A percentile compares a stretch with the other conserved stretches of the same genome.
phyloP scores from a whole-genome alignment of 129 eudicot genomes.

The Flaveria bidentis region DNA sequence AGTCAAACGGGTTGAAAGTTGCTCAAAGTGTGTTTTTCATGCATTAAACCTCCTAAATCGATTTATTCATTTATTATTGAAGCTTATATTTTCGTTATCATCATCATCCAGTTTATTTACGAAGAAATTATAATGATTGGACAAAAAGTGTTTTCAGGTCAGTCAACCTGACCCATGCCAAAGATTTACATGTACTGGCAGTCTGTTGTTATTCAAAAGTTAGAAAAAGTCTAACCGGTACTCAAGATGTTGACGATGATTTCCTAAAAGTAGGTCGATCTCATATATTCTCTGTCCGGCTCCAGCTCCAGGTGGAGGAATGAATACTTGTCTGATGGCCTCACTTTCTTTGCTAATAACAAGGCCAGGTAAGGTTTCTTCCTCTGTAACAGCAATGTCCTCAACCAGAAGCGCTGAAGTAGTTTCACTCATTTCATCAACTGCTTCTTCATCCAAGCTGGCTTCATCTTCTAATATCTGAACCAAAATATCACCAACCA shows the following conservation, averaged over 20 bases:
- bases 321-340: slow-evolving; percentile 42
- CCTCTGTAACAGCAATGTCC: slow-evolving; percentile 43
- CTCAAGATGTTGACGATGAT: slow-evolving; percentile 76
- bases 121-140: not conserved
- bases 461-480: slow-evolving; percentile 50
- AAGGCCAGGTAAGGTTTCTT: slow-evolving; percentile 33
- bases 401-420: slow-evolving; percentile 43
- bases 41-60: slow-evolving; percentile 1
- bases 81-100: not conserved
- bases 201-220: not conserved
- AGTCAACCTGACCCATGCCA: not conserved
- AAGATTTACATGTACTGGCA: not conserved
- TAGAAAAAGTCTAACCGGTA: slow-evolving; percentile 58
- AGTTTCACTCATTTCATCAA: slow-evolving; percentile 33
- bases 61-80: not conserved
- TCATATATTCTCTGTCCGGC: slow-evolving; percentile 76
- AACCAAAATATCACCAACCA: slow-evolving; percentile 19
- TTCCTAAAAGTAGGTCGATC: slow-evolving; percentile 72
- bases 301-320: slow-evolving; percentile 92
- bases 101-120: not conserved
- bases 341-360: slow-evolving; percentile 52
- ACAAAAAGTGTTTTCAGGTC: not conserved
- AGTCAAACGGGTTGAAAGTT: not conserved
- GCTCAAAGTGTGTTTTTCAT: not conserved
- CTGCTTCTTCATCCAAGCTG: slow-evolving; percentile 33